Conservation (phyloP, 2,329 filamentous ascomycete genomes). For the Hirsutella thompsonii region DNA sequence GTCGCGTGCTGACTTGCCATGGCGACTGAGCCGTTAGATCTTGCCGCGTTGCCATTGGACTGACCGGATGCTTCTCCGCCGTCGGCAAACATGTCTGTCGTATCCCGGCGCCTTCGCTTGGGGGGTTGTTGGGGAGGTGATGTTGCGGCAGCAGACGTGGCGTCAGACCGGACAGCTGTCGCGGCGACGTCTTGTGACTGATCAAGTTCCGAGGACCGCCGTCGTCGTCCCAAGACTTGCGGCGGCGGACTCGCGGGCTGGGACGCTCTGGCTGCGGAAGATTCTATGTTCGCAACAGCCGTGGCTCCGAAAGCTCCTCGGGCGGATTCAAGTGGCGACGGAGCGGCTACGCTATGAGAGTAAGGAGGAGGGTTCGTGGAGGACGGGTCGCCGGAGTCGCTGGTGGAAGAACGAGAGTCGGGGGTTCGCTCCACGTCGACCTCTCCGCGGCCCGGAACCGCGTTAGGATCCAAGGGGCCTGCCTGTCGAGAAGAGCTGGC, state of each 20-base stretch:
- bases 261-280: conserved; percentile 17
- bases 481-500: conserved; percentile 10
- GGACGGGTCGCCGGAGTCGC: conserved; percentile 51
- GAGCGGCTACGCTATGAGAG: conserved; percentile 29
- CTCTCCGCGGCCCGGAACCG: conserved; percentile 26
- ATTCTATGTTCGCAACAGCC: conserved; percentile 27
- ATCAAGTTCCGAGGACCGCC: conserved; percentile 30
- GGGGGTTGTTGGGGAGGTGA: conserved; percentile 11
- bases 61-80: conserved; percentile 32
- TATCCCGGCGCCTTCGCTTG: conserved; percentile 44
- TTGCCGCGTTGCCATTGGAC: conserved; percentile 40
- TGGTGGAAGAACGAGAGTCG: conserved; percentile 18
- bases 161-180: conserved; percentile 10
- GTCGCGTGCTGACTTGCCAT: conserved; percentile 9
- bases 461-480: conserved; percentile 14
- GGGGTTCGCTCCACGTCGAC: conserved; percentile 27
- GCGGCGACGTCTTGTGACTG: conserved; percentile 16
- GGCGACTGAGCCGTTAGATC: conserved; percentile 29
- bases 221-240: conserved; percentile 42
- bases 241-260: conserved; percentile 13
- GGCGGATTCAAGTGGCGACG: conserved; percentile 10
- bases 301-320: conserved; percentile 13
- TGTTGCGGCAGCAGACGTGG: conserved; percentile 5
- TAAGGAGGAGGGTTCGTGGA: conserved; percentile 38
- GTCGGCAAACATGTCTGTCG: conserved; percentile 49